phyloP scores from a whole-genome alignment of 805 yeast species.

The Cyberlindnera maritima region DNA sequence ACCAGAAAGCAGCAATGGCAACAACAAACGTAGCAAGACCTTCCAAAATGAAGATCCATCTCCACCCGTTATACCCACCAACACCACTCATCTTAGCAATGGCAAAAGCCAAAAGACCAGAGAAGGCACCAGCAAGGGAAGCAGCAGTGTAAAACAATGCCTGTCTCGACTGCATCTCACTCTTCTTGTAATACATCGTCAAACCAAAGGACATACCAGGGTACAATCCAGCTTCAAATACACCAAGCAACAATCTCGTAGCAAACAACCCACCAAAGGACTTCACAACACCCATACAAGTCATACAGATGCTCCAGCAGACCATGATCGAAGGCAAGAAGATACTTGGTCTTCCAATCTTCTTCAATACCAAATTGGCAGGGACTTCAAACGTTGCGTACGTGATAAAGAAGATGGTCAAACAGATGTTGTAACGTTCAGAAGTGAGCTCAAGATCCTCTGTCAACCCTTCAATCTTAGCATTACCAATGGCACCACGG shows the following conservation, averaged over 20 bases:
- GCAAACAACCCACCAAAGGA: constrained; percentile 16
- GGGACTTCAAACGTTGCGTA: constrained; percentile 21
- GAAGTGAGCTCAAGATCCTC: constrained; percentile 8
- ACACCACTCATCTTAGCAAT: constrained; percentile 15
- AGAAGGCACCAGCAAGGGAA: constrained; percentile 24
- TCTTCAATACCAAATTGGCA: constrained; percentile 18
- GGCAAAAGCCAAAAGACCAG: constrained; percentile 26
- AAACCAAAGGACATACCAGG: constrained; percentile 24
- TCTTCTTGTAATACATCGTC: constrained; percentile 26
- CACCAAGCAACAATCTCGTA: constrained; percentile 17
- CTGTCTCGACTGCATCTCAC: constrained; percentile 25
- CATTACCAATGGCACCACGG: constrained; percentile 19
- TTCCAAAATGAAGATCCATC: constrained; percentile 22
- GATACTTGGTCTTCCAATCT: constrained; percentile 14
- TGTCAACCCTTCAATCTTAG: constrained; percentile 6
- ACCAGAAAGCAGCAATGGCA: constrained; percentile 5
- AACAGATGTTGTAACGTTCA: constrained; percentile 13
- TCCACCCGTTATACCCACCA: constrained; percentile 17
- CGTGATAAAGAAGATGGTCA: constrained; percentile 20
- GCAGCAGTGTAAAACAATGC: constrained; percentile 26
- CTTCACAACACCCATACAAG: constrained; percentile 20
- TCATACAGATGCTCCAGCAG: constrained; percentile 17
- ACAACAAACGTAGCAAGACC: constrained; percentile 15
- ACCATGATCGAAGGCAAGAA: constrained; percentile 15
- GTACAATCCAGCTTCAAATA: constrained; percentile 20